Evolutionary conservation across 345 rosid species (phyloP), one percentile per base, ranked within the genome.

Genomic region (Pugionium cornutum): DNA sequence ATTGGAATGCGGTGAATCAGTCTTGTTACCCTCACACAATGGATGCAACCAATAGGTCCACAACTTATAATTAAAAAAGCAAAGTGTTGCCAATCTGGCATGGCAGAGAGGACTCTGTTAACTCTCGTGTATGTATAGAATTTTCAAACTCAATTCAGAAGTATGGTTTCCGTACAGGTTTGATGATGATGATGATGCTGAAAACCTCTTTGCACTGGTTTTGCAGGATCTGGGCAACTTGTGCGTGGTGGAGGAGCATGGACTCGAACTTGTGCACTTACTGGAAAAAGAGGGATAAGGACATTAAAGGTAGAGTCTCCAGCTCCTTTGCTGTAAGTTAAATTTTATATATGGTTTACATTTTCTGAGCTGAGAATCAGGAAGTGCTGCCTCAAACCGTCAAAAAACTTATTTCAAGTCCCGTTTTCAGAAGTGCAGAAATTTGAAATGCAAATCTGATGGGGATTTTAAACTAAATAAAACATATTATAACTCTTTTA

Each of bases 1-100:
- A 73, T 5, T 66, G 76, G 72, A 66, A 36, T 52, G 56, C 26
- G 43, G 52, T 53, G 52, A 53, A 74, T 55, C 73, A 67, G 64
- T 47, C 68, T 47, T 67, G 54, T 54, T 61, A 53, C 58, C 40
- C 67, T 46, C 34, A 49, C 2, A 11, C 77, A 41, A 73, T 48
- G 1, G 72, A 61, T 39, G 49, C 77, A 61, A 60, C 64, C 27
- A 18, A 0, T 18, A 18, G 18, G 18, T 18, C 18, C 18, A 40
- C 58, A 32, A 40, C 73, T 47, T 73, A 73, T 60, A 30, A 73
- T 45, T 72, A 66, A 39, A 45, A 53, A 43, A 26, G 44, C 58
- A 3, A 56, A 55, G 63, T 44, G 8, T 55, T 49, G 51, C 50
- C 42, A 31, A 9, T 43, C 58, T 40, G 68, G 50, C 9, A 5